Conservation (phyloP, 2,329 filamentous ascomycete genomes). For the Fusarium chaquense region DNA sequence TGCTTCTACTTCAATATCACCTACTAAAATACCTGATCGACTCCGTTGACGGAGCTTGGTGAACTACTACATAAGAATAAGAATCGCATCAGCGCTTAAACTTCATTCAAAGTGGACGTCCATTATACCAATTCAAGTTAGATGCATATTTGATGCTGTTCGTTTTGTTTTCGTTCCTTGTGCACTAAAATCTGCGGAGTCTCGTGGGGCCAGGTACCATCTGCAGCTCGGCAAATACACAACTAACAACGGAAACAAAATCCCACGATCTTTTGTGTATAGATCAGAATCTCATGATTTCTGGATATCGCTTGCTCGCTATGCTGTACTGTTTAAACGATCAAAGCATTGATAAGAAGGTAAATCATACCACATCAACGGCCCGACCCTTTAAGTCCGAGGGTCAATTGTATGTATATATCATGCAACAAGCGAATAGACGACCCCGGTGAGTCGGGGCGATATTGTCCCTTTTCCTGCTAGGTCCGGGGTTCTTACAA, state of each 20-base stretch:
- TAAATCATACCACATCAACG: slow-evolving; percentile 35
- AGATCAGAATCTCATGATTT: slow-evolving; percentile 18
- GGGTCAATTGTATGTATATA: slow-evolving; percentile 17
- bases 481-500: slow-evolving; percentile 15
- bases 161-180: slow-evolving; percentile 11
- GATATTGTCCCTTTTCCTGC: slow-evolving; percentile 14
- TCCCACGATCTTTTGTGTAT: slow-evolving; percentile 2
- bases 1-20: neutral
- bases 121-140: slow-evolving; percentile 23
- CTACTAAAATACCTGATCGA: slow-evolving; percentile 2
- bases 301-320: neutral
- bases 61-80: slow-evolving; percentile 1
- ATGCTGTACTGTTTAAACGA: neutral
- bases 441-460: slow-evolving; percentile 1
- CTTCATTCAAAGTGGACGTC: slow-evolving; percentile 11
- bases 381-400: slow-evolving; percentile 32
- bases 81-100: slow-evolving; percentile 5
- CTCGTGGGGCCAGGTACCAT: slow-evolving; percentile 12
- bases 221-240: slow-evolving; percentile 1
- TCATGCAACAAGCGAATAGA: slow-evolving; percentile 18
- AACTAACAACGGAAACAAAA: slow-evolving; percentile 6
- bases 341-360: neutral
- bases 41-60: slow-evolving; percentile 12
- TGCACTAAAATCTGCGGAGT: slow-evolving; percentile 12
- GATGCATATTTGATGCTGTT: slow-evolving; percentile 4